Conservation (phyloP, 345 rosid genomes). For the Salix exigua region DNA sequence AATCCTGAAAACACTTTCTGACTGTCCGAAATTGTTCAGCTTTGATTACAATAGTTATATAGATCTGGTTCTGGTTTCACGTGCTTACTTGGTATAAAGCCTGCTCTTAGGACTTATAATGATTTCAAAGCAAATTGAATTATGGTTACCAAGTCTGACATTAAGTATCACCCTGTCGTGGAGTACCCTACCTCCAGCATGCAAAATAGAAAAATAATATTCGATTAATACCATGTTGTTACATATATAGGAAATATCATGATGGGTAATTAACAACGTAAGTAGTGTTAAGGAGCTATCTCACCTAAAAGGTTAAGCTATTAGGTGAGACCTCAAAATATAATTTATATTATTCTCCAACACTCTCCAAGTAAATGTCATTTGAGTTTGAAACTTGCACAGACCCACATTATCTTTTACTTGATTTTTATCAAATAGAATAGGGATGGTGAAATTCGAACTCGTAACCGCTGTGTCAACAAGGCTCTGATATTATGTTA, state of each 20-base stretch:
- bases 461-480: too few relatives aligned
- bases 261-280: too few relatives aligned
- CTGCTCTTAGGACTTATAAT: background rate
- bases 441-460: too few relatives aligned
- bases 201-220: background rate
- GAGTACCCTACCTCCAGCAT: background rate
- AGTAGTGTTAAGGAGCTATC: too few relatives aligned
- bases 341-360: too few relatives aligned
- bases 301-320: too few relatives aligned
- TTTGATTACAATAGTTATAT: background rate
- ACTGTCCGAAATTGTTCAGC: background rate
- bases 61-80: background rate
- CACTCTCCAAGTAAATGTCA: fast-evolving
- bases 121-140: background rate
- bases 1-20: background rate
- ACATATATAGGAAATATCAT: background rate
- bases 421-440: too few relatives aligned
- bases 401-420: too few relatives aligned
- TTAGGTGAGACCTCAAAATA: too few relatives aligned
- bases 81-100: background rate
- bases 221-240: background rate
- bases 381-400: too few relatives aligned
- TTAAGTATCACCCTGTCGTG: background rate
- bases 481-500: too few relatives aligned
- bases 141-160: background rate